Percentiles rank a stretch among this genome's conserved stretches.
Evolutionary conservation across 2,329 filamentous ascomycete genomes (phyloP).

Genomic region (Trichoderma polysporum): DNA sequence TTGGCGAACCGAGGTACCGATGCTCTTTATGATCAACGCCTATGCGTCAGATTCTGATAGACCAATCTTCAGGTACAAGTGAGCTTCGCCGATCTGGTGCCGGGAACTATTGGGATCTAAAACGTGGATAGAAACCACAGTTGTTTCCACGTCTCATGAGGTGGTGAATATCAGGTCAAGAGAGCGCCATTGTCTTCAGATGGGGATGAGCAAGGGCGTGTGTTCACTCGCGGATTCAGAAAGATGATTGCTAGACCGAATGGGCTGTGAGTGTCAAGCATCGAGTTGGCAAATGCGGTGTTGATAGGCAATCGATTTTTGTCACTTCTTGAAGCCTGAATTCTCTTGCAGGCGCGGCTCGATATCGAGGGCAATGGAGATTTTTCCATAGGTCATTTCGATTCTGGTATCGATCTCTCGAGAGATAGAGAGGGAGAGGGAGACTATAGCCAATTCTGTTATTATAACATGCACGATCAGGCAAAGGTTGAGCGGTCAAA

Average conservation of each 20-base stretch:
- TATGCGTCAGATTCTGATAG: not conserved
- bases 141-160: not conserved
- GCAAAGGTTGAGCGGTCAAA: not conserved
- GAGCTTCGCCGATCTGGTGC: constrained; percentile 8
- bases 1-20: not conserved
- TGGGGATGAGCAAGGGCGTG: not conserved
- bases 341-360: not conserved
- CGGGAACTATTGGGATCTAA: not conserved
- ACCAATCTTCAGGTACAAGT: not conserved
- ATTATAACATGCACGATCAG: not conserved
- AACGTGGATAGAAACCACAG: not conserved
- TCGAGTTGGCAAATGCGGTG: not conserved
- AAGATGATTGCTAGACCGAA: not conserved
- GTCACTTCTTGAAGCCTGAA: not conserved
- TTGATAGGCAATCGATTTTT: not conserved
- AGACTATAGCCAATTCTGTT: not conserved
- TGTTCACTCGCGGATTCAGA: not conserved
- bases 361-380: not conserved
- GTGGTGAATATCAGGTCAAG: not conserved
- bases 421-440: not conserved
- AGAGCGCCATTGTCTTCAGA: not conserved
- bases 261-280: not conserved
- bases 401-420: not conserved
- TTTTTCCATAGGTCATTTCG: not conserved
- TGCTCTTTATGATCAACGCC: not conserved